Conservation (phyloP, 768 basidiomycete genomes). For the Gautieria morchelliformis region DNA sequence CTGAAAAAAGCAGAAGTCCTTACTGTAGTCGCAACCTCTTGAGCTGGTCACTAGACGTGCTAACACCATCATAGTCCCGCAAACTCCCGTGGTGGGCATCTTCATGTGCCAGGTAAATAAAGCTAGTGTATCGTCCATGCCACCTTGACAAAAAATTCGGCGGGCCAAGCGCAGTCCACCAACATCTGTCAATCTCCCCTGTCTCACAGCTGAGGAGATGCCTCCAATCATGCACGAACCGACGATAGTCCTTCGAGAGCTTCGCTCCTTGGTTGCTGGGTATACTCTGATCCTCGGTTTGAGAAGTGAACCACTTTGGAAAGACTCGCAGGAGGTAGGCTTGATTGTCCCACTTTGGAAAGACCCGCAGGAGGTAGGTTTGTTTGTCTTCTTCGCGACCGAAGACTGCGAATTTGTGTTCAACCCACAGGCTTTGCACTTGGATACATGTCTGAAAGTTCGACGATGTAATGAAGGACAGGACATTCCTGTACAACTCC, state of each 20-base stretch:
- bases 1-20: not conserved
- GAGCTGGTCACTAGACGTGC: not conserved
- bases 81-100: not conserved
- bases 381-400: not conserved
- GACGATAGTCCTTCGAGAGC: constrained; percentile 16
- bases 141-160: constrained; percentile 18
- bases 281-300: not conserved
- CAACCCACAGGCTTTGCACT: constrained; percentile 24
- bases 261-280: too few relatives aligned
- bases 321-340: constrained; percentile 13
- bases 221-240: constrained; percentile 20
- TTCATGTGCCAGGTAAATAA: not conserved
- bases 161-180: constrained; percentile 20
- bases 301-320: constrained; percentile 19
- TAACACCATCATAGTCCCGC: not conserved
- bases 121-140: not conserved
- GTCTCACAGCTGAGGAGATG: constrained; percentile 14
- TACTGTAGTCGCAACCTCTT: not conserved
- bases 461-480: constrained; percentile 18
- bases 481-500: constrained; percentile 10
- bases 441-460: constrained; percentile 25
- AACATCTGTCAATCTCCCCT: constrained; percentile 21
- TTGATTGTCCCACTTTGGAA: constrained; percentile 20
- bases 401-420: constrained; percentile 18
- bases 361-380: constrained; percentile 10